A percentile compares a stretch with the other conserved stretches of the same genome.
Evolutionary conservation across 352 stramenopile genomes (phyloP).

Genomic region (Halophytophthora polymorphica): DNA sequence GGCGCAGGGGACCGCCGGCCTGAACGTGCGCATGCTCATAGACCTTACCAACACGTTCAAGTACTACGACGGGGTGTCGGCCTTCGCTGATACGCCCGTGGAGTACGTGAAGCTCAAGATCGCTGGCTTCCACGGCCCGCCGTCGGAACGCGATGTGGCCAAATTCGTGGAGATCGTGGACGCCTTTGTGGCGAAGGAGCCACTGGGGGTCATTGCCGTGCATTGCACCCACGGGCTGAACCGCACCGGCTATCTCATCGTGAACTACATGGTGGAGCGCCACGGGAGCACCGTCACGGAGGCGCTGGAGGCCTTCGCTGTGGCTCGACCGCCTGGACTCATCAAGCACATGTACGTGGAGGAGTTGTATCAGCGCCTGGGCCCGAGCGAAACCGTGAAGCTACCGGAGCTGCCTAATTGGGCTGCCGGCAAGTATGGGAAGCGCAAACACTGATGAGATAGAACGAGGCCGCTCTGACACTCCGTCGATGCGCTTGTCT

Average conservation of each 20-base stretch:
- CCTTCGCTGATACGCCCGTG: constrained; percentile 43
- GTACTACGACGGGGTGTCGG: constrained; percentile 67
- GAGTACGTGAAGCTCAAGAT: constrained; percentile 80
- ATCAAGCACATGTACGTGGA: constrained; percentile 87
- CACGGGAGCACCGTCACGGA: constrained; percentile 44
- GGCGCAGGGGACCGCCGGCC: constrained; percentile 25
- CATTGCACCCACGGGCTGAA: constrained; percentile 84
- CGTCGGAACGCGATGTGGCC: constrained; percentile 40
- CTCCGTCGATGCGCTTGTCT: background rate
- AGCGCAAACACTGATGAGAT: constrained; percentile 14
- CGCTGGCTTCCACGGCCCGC: constrained; percentile 64
- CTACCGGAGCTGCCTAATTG: constrained; percentile 59
- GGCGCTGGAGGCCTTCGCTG: constrained; percentile 61
- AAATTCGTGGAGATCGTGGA: constrained; percentile 68
- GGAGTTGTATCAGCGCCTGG: constrained; percentile 58
- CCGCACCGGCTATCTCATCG: constrained; percentile 72
- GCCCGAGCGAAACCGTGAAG: constrained; percentile 31
- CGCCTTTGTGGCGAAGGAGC: constrained; percentile 40
- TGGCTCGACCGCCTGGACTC: constrained; percentile 60
- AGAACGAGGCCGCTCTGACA: constrained; percentile 1
- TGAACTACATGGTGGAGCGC: constrained; percentile 66
- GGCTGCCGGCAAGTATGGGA: constrained; percentile 66
- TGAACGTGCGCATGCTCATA: constrained; percentile 66
- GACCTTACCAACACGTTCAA: constrained; percentile 85
- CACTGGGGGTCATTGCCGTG: constrained; percentile 52